These are phyloP conservation scores for Endoconidiophora laricicola DNA, from an alignment of 2,329 filamentous ascomycete genomes.

Conservation along the genomic window DNA sequence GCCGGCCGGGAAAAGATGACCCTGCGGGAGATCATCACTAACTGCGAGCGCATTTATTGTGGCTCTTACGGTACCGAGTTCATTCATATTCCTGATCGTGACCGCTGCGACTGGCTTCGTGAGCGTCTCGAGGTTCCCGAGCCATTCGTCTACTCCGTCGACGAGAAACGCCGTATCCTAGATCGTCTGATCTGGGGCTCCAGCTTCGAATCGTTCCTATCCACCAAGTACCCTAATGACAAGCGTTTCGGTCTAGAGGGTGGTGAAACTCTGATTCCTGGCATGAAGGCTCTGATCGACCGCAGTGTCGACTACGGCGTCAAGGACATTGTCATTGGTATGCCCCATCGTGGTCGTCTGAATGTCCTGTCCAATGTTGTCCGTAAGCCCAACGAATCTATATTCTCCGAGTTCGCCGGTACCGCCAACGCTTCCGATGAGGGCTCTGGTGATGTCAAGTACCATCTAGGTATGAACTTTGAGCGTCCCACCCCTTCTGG, in stretches of 20 bases:
- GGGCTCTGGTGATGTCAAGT: constrained; percentile 97
- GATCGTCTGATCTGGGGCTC: constrained; percentile 98
- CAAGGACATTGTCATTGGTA: constrained; percentile 98
- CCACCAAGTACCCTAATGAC: constrained; percentile 98
- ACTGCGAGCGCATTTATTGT: constrained; percentile 92
- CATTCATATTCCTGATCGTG: constrained; percentile 94
- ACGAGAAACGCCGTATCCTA: constrained; percentile 94
- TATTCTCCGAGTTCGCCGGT: constrained; percentile 95
- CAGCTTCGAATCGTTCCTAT: constrained; percentile 87
- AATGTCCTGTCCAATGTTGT: constrained; percentile 98
- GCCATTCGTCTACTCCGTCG: constrained; percentile 93
- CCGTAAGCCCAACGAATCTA: constrained; percentile 97
- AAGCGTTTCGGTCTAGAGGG: constrained; percentile 98
- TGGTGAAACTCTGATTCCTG: constrained; percentile 88
- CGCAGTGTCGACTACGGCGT: constrained; percentile 96
- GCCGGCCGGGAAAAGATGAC: constrained; percentile 90
- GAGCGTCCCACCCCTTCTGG: constrained; percentile 95
- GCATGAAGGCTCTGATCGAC: constrained; percentile 98
- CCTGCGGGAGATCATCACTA: constrained; percentile 77
- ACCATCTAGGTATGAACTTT: constrained; percentile 99
- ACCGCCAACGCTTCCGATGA: constrained; percentile 77
- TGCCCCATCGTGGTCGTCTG: constrained; percentile 96
- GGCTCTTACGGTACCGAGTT: constrained; percentile 97
- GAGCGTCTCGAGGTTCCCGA: constrained; percentile 86
- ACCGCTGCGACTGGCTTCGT: constrained; percentile 96